Base-by-base conservation (phyloP, 768 basidiomycete species). In the Peribolospora baueri region DNA sequence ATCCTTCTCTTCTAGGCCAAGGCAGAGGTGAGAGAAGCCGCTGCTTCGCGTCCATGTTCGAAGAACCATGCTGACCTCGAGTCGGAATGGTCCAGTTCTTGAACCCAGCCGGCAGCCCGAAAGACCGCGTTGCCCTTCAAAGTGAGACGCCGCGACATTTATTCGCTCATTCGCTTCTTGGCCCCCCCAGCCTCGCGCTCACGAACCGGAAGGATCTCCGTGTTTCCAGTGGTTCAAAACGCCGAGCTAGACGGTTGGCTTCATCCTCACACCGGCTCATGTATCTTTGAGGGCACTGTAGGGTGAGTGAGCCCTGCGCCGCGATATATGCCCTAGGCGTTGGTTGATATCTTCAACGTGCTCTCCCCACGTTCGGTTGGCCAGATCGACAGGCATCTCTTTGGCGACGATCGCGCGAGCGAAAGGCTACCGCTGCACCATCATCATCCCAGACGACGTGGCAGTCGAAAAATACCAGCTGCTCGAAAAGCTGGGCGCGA, bases 101-200 rank as follows among this genome's bases (percentile, higher is more conserved):
- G 57, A 98, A 98, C 67, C 91, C 93, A 1, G 91, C 91, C 37
- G 93, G 93, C 46, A 95, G 90, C 54, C 83, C 95, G 51, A 98
- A 98, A 67, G 93, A 98, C 67, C 77, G 93, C 40, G 91, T 97
- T n/a, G 91, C 90, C 0, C 66, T 95, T 57, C 76, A 79, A 66
- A 85, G 90, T 93, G 63, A 57, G 77, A 60, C 13, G 36, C 42
- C 36, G 40, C 38, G 13, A 13, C 25, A 41, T 42, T 4, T 40
- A 5, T 9, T 13, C 5, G 11, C 39, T 39, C 42, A 2, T 14
- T 36, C 48, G 41, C 38, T 48, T 49, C 46, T 38, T 54, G 5
- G 25, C 25, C 25, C 25, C 25, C 25, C 25, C 25, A 25, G 25
- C 25, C 25, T 25, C 25, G 25, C 25, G 25, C 25, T 42, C 40